Percentiles rank a stretch among this genome's conserved stretches.
These are phyloP conservation scores for Candida ficus DNA, from an alignment of 805 yeast genomes.

Conservation along the genomic window DNA sequence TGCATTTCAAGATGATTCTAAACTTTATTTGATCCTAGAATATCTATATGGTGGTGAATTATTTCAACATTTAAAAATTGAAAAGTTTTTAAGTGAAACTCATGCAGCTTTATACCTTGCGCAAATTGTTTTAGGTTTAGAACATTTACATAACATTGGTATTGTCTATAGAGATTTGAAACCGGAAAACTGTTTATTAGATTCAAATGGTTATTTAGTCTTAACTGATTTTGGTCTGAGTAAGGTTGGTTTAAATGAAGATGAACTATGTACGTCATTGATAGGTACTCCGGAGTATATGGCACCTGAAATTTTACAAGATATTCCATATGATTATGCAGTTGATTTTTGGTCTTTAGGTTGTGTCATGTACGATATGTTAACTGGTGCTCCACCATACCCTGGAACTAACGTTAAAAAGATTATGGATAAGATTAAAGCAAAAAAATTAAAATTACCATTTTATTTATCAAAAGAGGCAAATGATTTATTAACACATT, in stretches of 20 bases:
- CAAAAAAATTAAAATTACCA: conserved; percentile 65
- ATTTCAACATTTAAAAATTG: conserved; percentile 93
- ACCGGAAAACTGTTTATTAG: conserved; percentile 91
- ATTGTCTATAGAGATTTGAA: conserved; percentile 94
- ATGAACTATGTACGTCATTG: conserved; percentile 73
- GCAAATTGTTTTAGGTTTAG: conserved; percentile 85
- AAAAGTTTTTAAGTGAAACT: conserved; percentile 85
- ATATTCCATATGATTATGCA: conserved; percentile 67
- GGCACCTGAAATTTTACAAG: conserved; percentile 86
- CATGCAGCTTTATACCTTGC: conserved; percentile 94
- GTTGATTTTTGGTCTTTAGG: conserved; percentile 96
- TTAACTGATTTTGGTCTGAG: conserved; percentile 95
- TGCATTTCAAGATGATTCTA: conserved; percentile 76
- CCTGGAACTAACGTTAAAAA: conserved; percentile 76
- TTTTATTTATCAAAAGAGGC: conserved; percentile 76
- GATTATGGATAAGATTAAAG: conserved; percentile 68
- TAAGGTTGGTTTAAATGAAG: conserved; percentile 54
- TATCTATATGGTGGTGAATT: conserved; percentile 89
- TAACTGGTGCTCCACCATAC: conserved; percentile 85
- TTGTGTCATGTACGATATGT: conserved; percentile 70
- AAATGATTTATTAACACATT: conserved; percentile 62
- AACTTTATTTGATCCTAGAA: conserved; percentile 70
- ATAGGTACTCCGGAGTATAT: conserved; percentile 80
- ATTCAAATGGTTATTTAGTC: conserved; percentile 93
- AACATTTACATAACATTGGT: conserved; percentile 89